Evolutionary conservation across 768 basidiomycete species (phyloP).

Genomic region (Trametes elegans): DNA sequence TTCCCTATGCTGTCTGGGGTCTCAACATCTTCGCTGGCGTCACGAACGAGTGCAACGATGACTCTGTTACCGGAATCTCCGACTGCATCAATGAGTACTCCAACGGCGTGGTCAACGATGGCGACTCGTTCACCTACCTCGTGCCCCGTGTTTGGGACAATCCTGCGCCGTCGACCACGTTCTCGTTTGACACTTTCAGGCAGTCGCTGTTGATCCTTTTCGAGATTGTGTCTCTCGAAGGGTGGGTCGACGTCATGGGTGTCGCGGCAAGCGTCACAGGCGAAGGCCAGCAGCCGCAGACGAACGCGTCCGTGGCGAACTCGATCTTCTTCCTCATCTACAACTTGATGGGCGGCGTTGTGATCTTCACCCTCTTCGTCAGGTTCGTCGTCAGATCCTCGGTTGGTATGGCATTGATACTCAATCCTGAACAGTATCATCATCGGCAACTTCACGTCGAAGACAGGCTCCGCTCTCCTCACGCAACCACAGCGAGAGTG

Average conservation of each 20-base stretch:
- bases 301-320: slow-evolving; percentile 74
- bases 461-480: slow-evolving; percentile 82
- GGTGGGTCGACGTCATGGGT: slow-evolving; percentile 94
- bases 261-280: slow-evolving; percentile 79
- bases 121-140: slow-evolving; percentile 61
- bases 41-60: slow-evolving; percentile 85
- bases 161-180: slow-evolving; percentile 77
- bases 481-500: slow-evolving; percentile 89
- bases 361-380: slow-evolving; percentile 88
- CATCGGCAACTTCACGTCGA: slow-evolving; percentile 87
- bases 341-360: slow-evolving; percentile 86
- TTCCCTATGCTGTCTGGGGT: slow-evolving; percentile 92
- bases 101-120: slow-evolving; percentile 52
- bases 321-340: slow-evolving; percentile 91
- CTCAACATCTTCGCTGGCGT: slow-evolving; percentile 87
- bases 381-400: slow-evolving; percentile 48
- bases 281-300: slow-evolving; percentile 61
- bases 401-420: neutral
- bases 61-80: slow-evolving; percentile 45
- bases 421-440: slow-evolving; percentile 66
- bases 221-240: slow-evolving; percentile 94
- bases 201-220: slow-evolving; percentile 87
- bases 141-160: slow-evolving; percentile 89
- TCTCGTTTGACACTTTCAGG: slow-evolving; percentile 87
- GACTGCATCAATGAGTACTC: slow-evolving; percentile 76